These are phyloP conservation scores for Gyrodon lividus DNA, from an alignment of 768 basidiomycete genomes.

Conservation along the genomic window DNA sequence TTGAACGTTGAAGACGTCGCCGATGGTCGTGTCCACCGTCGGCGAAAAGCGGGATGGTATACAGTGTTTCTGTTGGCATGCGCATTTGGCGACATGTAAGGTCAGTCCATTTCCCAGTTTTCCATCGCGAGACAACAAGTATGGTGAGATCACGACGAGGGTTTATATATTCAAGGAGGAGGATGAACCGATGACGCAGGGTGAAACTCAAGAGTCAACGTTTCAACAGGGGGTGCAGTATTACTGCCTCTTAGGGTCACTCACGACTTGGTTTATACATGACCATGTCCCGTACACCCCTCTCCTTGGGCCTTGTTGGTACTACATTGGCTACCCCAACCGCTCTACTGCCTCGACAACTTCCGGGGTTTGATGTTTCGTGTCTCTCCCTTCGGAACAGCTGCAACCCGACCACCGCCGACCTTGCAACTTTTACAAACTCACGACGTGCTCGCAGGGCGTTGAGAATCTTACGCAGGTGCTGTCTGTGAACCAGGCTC, in stretches of 20 bases:
- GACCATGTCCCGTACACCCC: background rate
- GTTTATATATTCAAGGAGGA: too few relatives aligned
- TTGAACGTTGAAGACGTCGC: too few relatives aligned
- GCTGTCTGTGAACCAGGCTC: slow-evolving; percentile 8
- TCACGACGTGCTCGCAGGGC: slow-evolving; percentile 13
- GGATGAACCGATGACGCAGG: too few relatives aligned
- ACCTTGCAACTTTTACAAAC: slow-evolving; percentile 19
- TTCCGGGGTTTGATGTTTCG: slow-evolving; percentile 5
- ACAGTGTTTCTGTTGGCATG: too few relatives aligned
- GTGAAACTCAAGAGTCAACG: too few relatives aligned
- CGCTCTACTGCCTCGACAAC: slow-evolving; percentile 10
- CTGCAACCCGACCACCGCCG: slow-evolving; percentile 17
- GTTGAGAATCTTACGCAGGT: slow-evolving; percentile 5
- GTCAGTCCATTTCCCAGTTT: too few relatives aligned
- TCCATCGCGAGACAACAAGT: too few relatives aligned
- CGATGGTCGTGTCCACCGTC: too few relatives aligned
- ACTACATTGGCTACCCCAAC: slow-evolving; percentile 1
- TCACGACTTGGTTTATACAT: background rate
- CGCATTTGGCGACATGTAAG: too few relatives aligned
- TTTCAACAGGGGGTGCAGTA: too few relatives aligned
- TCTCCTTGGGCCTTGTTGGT: slow-evolving; percentile 4
- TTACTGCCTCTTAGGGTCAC: background rate
- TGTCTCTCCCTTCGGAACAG: slow-evolving; percentile 20
- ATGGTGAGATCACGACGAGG: too few relatives aligned
- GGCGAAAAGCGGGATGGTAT: too few relatives aligned